Conservation (phyloP, 2,329 filamentous ascomycete genomes). For the Cladosporium halotolerans region DNA sequence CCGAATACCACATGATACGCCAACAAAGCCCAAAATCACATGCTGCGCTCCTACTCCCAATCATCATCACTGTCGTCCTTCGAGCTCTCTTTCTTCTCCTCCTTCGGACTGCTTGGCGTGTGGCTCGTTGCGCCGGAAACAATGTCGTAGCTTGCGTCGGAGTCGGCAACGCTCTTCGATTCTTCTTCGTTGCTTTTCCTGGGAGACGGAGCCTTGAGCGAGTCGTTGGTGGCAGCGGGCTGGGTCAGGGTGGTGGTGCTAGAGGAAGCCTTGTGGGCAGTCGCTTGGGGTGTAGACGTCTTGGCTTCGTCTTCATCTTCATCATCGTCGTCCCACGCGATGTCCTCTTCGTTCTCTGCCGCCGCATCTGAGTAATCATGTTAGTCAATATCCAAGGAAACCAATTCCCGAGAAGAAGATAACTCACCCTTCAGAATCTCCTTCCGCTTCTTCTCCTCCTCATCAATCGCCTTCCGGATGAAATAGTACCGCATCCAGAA, state of each 20-base stretch:
- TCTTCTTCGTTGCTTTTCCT: conserved; percentile 72
- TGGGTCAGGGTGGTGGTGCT: conserved; percentile 27
- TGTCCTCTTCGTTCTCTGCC: conserved; percentile 65
- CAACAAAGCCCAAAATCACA: background rate
- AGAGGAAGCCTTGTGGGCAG: conserved; percentile 18
- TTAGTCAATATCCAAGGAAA: background rate
- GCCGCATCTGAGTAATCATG: conserved; percentile 49
- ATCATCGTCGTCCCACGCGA: conserved; percentile 69
- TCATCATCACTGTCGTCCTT: conserved; percentile 30
- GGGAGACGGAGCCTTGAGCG: conserved; percentile 42
- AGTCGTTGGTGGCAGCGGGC: conserved; percentile 14
- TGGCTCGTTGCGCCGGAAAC: conserved; percentile 71
- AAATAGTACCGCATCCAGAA: conserved; percentile 98
- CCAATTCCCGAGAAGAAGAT: background rate
- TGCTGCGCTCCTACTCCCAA: conserved; percentile 27
- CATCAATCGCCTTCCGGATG: conserved; percentile 84
- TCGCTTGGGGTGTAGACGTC: conserved; percentile 31
- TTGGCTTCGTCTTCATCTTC: conserved; percentile 47
- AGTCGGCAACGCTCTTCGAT: conserved; percentile 76
- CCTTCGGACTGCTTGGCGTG: conserved; percentile 61
- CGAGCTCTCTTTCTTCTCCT: conserved; percentile 37
- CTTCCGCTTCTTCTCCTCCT: conserved; percentile 78
- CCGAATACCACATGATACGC: too few relatives aligned
- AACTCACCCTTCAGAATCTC: conserved; percentile 81
- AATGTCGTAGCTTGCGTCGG: conserved; percentile 92